A percentile compares a stretch with the other conserved stretches of the same genome.
Conservation (phyloP, 1,139 yeast species). For the Lodderomyces orthopsilosis region DNA sequence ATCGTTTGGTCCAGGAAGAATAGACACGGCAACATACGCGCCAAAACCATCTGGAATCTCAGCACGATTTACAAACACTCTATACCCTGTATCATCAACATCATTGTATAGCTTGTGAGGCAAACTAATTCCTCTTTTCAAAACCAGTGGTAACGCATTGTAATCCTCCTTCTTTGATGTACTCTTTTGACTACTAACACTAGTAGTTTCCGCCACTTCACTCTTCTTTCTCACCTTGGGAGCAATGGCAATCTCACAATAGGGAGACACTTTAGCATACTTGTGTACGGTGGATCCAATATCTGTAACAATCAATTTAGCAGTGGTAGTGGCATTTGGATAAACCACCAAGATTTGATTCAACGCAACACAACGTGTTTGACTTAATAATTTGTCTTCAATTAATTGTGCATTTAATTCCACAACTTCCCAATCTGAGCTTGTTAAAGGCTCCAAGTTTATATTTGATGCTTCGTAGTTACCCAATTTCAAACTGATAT, state of each 20-base stretch:
- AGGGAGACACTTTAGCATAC: constrained; percentile 64
- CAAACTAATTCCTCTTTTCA: constrained; percentile 55
- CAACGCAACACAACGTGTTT: constrained; percentile 70
- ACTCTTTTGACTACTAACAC: constrained; percentile 21
- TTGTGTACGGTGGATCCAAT: constrained; percentile 49
- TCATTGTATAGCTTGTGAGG: constrained; percentile 44
- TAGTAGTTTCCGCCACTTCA: constrained; percentile 29
- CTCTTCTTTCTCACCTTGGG: constrained; percentile 58
- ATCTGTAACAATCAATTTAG: constrained; percentile 60
- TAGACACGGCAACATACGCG: constrained; percentile 54
- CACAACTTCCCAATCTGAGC: constrained; percentile 89
- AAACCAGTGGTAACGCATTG: constrained; percentile 33
- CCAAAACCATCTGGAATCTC: constrained; percentile 27
- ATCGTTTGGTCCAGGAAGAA: constrained; percentile 52
- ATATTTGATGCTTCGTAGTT: constrained; percentile 57
- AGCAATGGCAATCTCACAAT: constrained; percentile 79
- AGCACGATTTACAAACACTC: constrained; percentile 43
- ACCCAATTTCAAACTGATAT: constrained; percentile 41
- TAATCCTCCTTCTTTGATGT: constrained; percentile 24
- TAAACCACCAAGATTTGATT: constrained; percentile 66
- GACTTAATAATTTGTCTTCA: constrained; percentile 73
- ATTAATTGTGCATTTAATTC: constrained; percentile 77
- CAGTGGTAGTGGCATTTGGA: constrained; percentile 64
- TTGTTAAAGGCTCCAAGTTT: constrained; percentile 71
- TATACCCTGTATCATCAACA: constrained; percentile 26